phyloP scores from a whole-genome alignment of 495 filamentous ascomycete genomes.

The Amorphotheca resinae region DNA sequence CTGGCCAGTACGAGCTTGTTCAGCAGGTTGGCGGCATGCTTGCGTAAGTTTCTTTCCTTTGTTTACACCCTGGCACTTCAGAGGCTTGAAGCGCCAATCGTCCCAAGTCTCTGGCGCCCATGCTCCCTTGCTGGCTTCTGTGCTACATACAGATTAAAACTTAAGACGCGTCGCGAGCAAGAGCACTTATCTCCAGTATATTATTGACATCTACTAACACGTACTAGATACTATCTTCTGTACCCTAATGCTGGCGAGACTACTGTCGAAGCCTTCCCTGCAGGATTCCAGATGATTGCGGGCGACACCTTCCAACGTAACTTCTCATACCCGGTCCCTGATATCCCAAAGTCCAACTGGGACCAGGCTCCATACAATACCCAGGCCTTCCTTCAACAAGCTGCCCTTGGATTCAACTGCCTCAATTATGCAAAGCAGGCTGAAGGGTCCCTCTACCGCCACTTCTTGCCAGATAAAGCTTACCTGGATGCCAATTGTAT shows the following conservation, averaged over 20 bases:
- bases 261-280: constrained; percentile 63
- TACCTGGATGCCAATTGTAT: constrained; percentile 64
- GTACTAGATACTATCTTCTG: constrained; percentile 59
- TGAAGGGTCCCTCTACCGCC: constrained; percentile 66
- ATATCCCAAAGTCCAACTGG: constrained; percentile 66
- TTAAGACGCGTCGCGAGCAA: too few species aligned
- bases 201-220: constrained; percentile 10
- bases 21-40: constrained; percentile 49
- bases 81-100: too few species aligned
- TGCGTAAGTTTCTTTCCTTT: constrained; percentile 31
- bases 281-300: constrained; percentile 74
- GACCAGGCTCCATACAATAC: constrained; percentile 35
- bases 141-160: too few species aligned
- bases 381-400: constrained; percentile 59
- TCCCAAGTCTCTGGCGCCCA: too few species aligned
- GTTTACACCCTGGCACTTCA: background rate
- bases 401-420: constrained; percentile 87
- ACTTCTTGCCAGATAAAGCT: constrained; percentile 65
- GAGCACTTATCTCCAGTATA: too few species aligned
- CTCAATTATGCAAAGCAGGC: constrained; percentile 52
- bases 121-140: too few species aligned
- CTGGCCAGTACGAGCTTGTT: constrained; percentile 31
- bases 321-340: constrained; percentile 56
- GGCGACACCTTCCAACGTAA: constrained; percentile 57
- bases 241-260: constrained; percentile 36